These are phyloP conservation scores for Fusarium tupiense DNA, from an alignment of 2,329 filamentous ascomycete species.

Conservation along the genomic window DNA sequence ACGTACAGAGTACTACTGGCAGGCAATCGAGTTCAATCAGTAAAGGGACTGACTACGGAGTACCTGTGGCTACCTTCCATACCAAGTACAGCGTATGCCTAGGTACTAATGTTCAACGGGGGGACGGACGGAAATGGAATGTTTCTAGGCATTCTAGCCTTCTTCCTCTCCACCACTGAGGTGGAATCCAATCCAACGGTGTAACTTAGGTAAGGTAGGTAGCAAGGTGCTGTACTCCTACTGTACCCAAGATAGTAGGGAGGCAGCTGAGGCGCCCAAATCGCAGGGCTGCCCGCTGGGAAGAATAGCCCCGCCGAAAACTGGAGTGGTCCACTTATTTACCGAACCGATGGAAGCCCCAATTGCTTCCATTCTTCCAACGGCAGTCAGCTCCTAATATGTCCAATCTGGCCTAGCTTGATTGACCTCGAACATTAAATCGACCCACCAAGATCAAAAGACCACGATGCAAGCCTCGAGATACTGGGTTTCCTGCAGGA, in stretches of 20 bases:
- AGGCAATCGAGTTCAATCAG: not conserved
- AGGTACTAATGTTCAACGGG: not conserved
- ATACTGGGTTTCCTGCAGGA: conserved; percentile 16
- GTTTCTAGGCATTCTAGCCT: conserved; percentile 8
- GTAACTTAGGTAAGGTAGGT: not conserved
- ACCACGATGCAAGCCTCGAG: not conserved
- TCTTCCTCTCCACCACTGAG: conserved; percentile 14
- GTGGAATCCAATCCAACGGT: not conserved
- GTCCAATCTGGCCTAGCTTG: conserved; percentile 24
- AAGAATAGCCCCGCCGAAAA: not conserved
- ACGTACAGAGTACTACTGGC: not conserved
- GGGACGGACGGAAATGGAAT: not conserved
- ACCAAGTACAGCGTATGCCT: not conserved
- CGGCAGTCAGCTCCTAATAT: conserved; percentile 22
- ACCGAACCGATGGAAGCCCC: conserved; percentile 17
- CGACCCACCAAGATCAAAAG: conserved; percentile 12
- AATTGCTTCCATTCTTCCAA: conserved; percentile 12
- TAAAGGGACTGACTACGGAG: not conserved
- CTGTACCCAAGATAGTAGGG: not conserved
- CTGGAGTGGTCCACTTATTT: not conserved
- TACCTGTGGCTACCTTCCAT: not conserved
- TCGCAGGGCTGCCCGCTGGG: not conserved
- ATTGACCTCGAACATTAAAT: conserved; percentile 9
- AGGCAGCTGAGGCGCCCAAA: not conserved
- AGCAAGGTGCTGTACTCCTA: no score